Percentiles rank a stretch among this genome's conserved stretches.
phyloP scores from a whole-genome alignment of 805 yeast species.

The Spathaspora boniae region DNA sequence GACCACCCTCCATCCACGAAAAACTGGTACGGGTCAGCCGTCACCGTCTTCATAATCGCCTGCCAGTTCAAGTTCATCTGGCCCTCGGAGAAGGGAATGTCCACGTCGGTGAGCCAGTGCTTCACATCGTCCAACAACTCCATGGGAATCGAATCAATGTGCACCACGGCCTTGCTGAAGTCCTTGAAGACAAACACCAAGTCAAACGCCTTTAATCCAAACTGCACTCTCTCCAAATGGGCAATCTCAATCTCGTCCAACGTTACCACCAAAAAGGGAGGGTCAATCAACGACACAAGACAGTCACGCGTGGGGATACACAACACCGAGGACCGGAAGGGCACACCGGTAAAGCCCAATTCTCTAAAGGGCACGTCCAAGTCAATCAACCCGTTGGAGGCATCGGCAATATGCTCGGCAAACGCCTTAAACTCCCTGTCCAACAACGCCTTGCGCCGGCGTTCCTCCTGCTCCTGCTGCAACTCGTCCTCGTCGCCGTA shows the following conservation, averaged over 20 bases:
- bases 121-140: constrained; percentile 87
- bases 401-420: constrained; percentile 87
- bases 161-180: constrained; percentile 81
- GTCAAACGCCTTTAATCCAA: constrained; percentile 94
- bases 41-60: constrained; percentile 90
- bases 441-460: constrained; percentile 83
- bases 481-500: constrained; percentile 98
- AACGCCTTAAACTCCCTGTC: constrained; percentile 89
- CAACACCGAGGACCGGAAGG: constrained; percentile 87
- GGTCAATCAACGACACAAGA: constrained; percentile 87
- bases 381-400: constrained; percentile 77
- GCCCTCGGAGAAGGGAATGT: constrained; percentile 91
- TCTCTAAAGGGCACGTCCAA: constrained; percentile 95
- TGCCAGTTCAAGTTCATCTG: constrained; percentile 95
- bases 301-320: constrained; percentile 98
- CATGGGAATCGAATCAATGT: constrained; percentile 92
- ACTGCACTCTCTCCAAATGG: constrained; percentile 94
- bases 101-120: constrained; percentile 97
- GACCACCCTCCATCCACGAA: constrained; percentile 95
- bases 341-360: constrained; percentile 96
- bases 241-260: constrained; percentile 91
- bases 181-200: constrained; percentile 95
- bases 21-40: constrained; percentile 90
- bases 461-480: constrained; percentile 97
- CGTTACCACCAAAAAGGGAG: constrained; percentile 91